phyloP scores from a whole-genome alignment of 257 asterid genomes.

The Verbena officinalis region DNA sequence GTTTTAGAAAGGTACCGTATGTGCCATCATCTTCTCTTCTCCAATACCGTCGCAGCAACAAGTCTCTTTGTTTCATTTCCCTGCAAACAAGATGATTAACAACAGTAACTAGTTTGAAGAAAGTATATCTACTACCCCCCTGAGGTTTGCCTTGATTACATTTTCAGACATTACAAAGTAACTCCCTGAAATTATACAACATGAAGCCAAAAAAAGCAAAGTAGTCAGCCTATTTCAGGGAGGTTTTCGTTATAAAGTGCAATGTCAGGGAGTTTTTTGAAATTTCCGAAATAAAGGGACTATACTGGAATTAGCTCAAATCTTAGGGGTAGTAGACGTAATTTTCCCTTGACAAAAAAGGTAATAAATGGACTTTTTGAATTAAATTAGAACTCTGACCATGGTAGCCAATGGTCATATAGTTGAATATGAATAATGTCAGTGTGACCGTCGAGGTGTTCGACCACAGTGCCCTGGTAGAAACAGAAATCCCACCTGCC shows the following conservation, averaged over 20 bases:
- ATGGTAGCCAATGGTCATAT: constrained; percentile 83
- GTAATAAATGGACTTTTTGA: constrained; percentile 7
- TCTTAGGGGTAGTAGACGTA: too few relatives aligned
- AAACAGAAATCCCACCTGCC: constrained; percentile 94
- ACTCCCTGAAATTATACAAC: too few relatives aligned
- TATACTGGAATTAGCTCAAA: too few relatives aligned
- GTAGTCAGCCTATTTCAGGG: too few relatives aligned
- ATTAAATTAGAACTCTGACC: constrained; percentile 48
- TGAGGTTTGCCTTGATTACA: too few relatives aligned
- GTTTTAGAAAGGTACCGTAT: constrained; percentile 54
- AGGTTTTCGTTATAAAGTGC: too few relatives aligned
- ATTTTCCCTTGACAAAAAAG: too few relatives aligned
- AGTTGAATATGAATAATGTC: constrained; percentile 82
- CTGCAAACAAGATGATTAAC: constrained; percentile 46
- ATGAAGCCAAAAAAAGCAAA: too few relatives aligned
- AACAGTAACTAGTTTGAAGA: constrained; percentile 17
- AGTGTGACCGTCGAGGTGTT: constrained; percentile 89
- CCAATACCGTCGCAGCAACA: constrained; percentile 88
- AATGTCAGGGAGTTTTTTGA: too few relatives aligned
- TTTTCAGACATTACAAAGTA: too few relatives aligned
- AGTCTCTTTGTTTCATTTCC: constrained; percentile 85
- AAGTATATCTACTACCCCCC: too few relatives aligned
- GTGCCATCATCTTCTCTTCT: constrained; percentile 97
- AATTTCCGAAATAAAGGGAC: too few relatives aligned
- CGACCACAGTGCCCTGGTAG: constrained; percentile 72